A percentile compares a stretch with the other conserved stretches of the same genome.
These are phyloP conservation scores for Pyronema domesticum DNA, from an alignment of 495 filamentous ascomycete species.

Conservation along the genomic window DNA sequence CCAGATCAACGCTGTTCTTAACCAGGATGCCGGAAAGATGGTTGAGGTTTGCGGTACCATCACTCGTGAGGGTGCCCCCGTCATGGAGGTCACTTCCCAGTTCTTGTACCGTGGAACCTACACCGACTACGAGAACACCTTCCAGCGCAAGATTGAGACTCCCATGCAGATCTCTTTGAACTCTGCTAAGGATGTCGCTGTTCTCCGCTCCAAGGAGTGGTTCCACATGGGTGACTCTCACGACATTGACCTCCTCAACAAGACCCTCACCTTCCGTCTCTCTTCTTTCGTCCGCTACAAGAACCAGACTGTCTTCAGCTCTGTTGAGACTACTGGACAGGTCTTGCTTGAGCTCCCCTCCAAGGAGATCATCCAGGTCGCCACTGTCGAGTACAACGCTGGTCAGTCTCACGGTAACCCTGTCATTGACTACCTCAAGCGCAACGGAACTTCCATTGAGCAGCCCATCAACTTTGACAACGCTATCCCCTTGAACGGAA, in stretches of 20 bases:
- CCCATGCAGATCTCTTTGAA: slow-evolving; percentile 84
- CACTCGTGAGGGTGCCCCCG: slow-evolving; percentile 61
- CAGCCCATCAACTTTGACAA: slow-evolving; percentile 97
- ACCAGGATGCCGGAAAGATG: slow-evolving; percentile 97
- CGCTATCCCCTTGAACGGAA: slow-evolving; percentile 83
- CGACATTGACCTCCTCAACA: slow-evolving; percentile 66
- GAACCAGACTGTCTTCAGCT: slow-evolving; percentile 82
- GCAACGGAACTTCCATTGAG: slow-evolving; percentile 82
- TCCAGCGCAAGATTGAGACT: slow-evolving; percentile 89
- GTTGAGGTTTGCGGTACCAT: slow-evolving; percentile 97
- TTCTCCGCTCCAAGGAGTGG: slow-evolving; percentile 92
- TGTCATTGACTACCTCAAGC: slow-evolving; percentile 86
- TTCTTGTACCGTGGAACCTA: slow-evolving; percentile 92
- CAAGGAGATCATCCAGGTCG: slow-evolving; percentile 92
- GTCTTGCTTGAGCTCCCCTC: slow-evolving; percentile 89
- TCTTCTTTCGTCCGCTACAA: slow-evolving; percentile 83
- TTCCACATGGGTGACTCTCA: slow-evolving; percentile 57
- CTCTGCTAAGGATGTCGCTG: slow-evolving; percentile 76
- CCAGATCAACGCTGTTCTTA: slow-evolving; percentile 93
- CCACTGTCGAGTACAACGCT: slow-evolving; percentile 82
- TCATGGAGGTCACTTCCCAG: slow-evolving; percentile 97
- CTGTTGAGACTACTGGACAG: slow-evolving; percentile 80
- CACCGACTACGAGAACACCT: slow-evolving; percentile 88
- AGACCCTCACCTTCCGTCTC: slow-evolving; percentile 92
- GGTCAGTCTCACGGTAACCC: slow-evolving; percentile 86